phyloP scores from a whole-genome alignment of 768 basidiomycete genomes.

The Kockovaella imperatae region DNA sequence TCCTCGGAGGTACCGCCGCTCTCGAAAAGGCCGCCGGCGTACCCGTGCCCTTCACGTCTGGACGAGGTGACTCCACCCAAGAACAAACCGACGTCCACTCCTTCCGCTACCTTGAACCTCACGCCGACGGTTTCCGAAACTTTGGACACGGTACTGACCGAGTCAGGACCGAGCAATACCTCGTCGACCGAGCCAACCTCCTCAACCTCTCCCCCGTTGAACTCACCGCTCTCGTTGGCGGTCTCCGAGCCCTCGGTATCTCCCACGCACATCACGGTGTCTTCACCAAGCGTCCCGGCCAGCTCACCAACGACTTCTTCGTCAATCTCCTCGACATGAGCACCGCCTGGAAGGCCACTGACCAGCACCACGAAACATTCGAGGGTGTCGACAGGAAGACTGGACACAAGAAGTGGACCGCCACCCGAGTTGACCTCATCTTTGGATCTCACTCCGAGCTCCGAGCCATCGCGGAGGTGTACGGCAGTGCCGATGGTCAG shows the following conservation, averaged over 20 bases:
- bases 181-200: constrained; percentile 9
- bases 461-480: constrained; percentile 6
- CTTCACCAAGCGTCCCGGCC: constrained; percentile 4
- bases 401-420: constrained; percentile 7
- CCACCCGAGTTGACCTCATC: constrained; percentile 6
- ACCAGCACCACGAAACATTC: not conserved
- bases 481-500: constrained; percentile 4
- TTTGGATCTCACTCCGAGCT: constrained; percentile 7
- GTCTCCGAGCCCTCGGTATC: constrained; percentile 5
- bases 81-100: constrained; percentile 3
- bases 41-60: constrained; percentile 1
- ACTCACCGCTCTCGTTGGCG: constrained; percentile 2
- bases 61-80: constrained; percentile 2
- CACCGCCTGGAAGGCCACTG: constrained; percentile 2
- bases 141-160: not conserved
- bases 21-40: constrained; percentile 4
- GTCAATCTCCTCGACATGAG: constrained; percentile 8
- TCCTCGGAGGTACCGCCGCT: constrained; percentile 1
- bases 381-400: constrained; percentile 5
- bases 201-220: constrained; percentile 1
- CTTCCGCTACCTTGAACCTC: constrained; percentile 2
- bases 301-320: constrained; percentile 9
- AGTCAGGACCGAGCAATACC: constrained; percentile 4
- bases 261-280: constrained; percentile 1
- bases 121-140: constrained; percentile 8